Evolutionary conservation across 2,329 filamentous ascomycete genomes (phyloP).

Genomic region (Phialophora tarda): DNA sequence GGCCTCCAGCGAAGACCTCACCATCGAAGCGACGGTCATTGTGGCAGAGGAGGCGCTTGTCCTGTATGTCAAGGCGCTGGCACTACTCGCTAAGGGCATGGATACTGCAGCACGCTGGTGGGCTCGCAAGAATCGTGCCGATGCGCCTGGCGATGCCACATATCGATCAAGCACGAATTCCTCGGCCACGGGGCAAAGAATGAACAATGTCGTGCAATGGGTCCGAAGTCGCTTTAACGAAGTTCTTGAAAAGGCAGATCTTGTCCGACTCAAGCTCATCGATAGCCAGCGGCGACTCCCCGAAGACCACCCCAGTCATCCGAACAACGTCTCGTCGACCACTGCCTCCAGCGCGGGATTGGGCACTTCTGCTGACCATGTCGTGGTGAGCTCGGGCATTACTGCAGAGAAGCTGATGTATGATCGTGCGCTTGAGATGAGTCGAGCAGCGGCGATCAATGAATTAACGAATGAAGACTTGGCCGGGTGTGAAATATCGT

Average conservation of each 20-base stretch:
- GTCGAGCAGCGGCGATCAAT: conserved; percentile 88
- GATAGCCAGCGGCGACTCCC: conserved; percentile 86
- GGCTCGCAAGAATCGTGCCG: conserved; percentile 74
- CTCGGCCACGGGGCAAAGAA: conserved; percentile 67
- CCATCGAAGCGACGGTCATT: conserved; percentile 80
- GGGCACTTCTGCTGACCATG: conserved; percentile 74
- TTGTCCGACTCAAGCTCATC: conserved; percentile 85
- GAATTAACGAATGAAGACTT: conserved; percentile 93
- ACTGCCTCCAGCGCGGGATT: conserved; percentile 62
- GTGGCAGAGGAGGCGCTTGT: conserved; percentile 94
- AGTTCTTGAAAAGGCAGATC: conserved; percentile 92
- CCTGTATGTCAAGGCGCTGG: conserved; percentile 91
- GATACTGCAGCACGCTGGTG: conserved; percentile 94
- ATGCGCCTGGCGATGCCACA: conserved; percentile 56
- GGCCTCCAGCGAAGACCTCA: conserved; percentile 72
- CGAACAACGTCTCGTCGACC: conserved; percentile 72
- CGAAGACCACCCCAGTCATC: conserved; percentile 82
- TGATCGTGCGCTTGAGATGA: conserved; percentile 96
- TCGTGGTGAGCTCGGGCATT: conserved; percentile 83
- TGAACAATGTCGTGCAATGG: conserved; percentile 96
- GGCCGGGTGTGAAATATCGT: conserved; percentile 85
- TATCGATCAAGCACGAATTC: conserved; percentile 51
- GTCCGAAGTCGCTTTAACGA: conserved; percentile 94
- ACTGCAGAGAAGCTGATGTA: conserved; percentile 98
- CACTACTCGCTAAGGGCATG: conserved; percentile 90